Conservation (phyloP, 495 filamentous ascomycete species). For the Bryoglossum gracile region DNA sequence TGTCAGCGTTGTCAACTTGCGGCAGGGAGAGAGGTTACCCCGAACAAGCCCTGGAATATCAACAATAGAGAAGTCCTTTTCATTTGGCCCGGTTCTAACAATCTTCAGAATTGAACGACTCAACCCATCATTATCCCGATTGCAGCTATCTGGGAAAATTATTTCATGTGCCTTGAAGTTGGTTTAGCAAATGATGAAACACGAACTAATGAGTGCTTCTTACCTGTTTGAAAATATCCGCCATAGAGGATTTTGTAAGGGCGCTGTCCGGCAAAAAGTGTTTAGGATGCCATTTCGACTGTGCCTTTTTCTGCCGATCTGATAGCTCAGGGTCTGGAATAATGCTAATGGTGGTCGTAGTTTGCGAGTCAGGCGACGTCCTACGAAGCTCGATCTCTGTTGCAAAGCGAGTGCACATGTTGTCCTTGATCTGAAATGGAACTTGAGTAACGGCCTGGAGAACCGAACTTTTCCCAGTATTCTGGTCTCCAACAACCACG, state of each 20-base stretch:
- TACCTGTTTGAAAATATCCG: conserved; percentile 4
- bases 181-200: no score
- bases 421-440: conserved; percentile 45
- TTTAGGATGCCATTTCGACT: neutral
- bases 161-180: conserved; percentile 3
- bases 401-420: conserved; percentile 50
- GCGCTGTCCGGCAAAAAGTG: neutral
- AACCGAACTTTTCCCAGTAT: conserved; percentile 56
- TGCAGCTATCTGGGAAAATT: conserved; percentile 1
- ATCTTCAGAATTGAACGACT: conserved; percentile 9
- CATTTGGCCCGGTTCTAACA: conserved; percentile 6
- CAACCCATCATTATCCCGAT: neutral
- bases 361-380: neutral
- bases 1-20: neutral
- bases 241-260: conserved; percentile 2
- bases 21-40: neutral
- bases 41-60: conserved; percentile 14
- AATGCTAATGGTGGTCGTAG: neutral
- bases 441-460: conserved; percentile 59
- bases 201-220: neutral
- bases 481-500: conserved; percentile 52
- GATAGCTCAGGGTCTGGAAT: conserved; percentile 2
- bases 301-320: neutral
- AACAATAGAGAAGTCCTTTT: conserved; percentile 14
- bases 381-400: conserved; percentile 45